phyloP scores from a whole-genome alignment of 805 yeast genomes.

The Ogataea polymorpha region DNA sequence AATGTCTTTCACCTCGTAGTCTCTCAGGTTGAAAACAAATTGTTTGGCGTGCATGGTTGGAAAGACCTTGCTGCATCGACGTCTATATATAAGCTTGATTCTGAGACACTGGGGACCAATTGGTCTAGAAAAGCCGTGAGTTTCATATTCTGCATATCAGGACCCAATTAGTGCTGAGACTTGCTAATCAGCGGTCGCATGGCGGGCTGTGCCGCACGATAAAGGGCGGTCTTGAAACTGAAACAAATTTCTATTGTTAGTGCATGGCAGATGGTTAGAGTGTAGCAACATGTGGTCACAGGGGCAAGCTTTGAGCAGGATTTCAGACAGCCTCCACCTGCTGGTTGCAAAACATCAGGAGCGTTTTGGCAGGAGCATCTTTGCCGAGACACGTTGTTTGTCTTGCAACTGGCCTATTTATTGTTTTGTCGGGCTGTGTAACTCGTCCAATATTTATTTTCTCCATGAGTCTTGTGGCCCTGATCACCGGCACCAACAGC shows the following conservation, averaged over 20 bases:
- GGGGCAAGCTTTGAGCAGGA: background rate
- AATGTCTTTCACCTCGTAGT: conserved; percentile 55
- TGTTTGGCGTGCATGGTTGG: conserved; percentile 34
- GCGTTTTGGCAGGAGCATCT: background rate
- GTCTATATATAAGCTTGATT: conserved; percentile 5
- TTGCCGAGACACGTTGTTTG: too few species aligned
- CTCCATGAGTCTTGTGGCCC: conserved; percentile 26
- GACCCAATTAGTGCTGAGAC: background rate
- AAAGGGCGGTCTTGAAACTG: conserved; percentile 1
- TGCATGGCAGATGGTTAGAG: background rate
- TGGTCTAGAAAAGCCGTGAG: background rate
- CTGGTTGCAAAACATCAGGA: too few species aligned
- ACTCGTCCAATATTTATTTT: background rate
- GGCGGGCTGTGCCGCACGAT: background rate
- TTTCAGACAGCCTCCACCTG: too few species aligned
- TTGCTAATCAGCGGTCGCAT: background rate
- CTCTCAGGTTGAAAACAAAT: conserved; percentile 59
- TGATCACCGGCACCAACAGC: conserved; percentile 42
- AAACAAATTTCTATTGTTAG: conserved; percentile 7
- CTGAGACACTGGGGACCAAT: conserved; percentile 9
- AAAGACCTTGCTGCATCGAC: background rate
- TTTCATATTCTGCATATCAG: conserved; percentile 7
- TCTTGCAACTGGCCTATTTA: too few species aligned
- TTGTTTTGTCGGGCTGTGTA: conserved; percentile 6
- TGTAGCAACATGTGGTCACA: background rate